phyloP scores from a whole-genome alignment of 306 rosid species.

The Acacia crassicarpa region DNA sequence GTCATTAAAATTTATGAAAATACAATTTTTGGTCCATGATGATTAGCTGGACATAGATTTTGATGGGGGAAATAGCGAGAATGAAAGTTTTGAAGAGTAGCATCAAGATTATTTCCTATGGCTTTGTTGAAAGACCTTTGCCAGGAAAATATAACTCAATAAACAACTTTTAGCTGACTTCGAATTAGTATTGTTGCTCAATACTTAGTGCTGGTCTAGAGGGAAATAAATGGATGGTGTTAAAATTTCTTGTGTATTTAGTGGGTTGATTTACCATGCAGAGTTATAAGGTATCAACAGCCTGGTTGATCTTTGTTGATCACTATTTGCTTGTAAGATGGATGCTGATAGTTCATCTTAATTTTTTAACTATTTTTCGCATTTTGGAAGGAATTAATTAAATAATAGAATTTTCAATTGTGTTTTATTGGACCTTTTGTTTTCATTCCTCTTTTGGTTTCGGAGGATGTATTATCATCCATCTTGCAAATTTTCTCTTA shows the following conservation, averaged over 20 bases:
- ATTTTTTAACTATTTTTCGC: neutral
- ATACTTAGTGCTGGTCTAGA: neutral
- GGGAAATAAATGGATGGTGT: neutral
- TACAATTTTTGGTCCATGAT: neutral
- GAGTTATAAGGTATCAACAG: neutral
- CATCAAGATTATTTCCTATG: neutral
- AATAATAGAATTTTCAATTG: neutral
- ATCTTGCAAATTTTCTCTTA: conserved; percentile 4
- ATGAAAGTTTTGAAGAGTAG: neutral
- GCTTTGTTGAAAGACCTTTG: neutral
- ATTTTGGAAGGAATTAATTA: neutral
- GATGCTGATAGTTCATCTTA: neutral
- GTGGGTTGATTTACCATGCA: neutral
- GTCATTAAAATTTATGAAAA: neutral
- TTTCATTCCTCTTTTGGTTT: conserved; percentile 15
- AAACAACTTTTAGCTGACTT: neutral
- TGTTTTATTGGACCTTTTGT: conserved; percentile 5
- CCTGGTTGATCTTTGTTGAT: neutral
- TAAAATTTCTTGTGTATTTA: neutral
- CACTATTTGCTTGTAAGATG: neutral
- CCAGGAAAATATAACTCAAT: neutral
- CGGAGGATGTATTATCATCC: conserved; percentile 1
- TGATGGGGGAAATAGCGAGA: no score
- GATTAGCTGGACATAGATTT: neutral
- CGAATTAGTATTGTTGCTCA: neutral